Conservation (phyloP, 768 basidiomycete genomes). For the Dendrothele bispora region DNA sequence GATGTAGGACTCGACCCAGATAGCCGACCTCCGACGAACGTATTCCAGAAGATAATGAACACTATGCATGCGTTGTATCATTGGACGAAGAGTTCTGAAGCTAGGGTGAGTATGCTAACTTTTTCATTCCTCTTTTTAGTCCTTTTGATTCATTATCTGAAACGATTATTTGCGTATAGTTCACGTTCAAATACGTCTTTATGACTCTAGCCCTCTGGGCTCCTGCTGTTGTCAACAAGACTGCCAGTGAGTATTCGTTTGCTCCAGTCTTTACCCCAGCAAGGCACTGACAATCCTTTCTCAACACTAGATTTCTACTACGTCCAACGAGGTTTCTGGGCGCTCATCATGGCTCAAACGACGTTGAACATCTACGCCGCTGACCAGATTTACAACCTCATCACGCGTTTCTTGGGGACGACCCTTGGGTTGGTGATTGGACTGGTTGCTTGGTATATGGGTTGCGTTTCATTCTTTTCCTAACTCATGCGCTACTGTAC, state of each 20-base stretch:
- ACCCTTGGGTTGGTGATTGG: conserved; percentile 42
- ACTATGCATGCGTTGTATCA: conserved; percentile 31
- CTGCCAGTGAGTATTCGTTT: conserved; percentile 48
- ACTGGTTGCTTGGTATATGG: conserved; percentile 51
- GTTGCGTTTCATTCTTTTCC: conserved; percentile 13
- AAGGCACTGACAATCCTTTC: not conserved
- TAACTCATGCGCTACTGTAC: not conserved
- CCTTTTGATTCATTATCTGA: not conserved
- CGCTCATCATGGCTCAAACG: conserved; percentile 61
- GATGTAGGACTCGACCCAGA: conserved; percentile 43
- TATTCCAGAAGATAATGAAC: conserved; percentile 38
- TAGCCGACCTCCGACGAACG: conserved; percentile 44
- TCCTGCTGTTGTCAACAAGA: conserved; percentile 38
- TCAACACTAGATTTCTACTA: conserved; percentile 41
- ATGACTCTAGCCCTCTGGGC: conserved; percentile 53
- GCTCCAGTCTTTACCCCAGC: not conserved
- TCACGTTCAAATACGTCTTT: conserved; percentile 50
- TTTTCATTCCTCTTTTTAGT: not conserved
- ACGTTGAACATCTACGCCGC: conserved; percentile 55
- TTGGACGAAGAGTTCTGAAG: conserved; percentile 43
- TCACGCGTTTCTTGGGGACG: conserved; percentile 46
- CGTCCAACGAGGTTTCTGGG: no score
- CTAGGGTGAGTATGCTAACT: conserved; percentile 25
- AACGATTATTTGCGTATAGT: conserved; percentile 26
- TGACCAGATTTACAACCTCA: conserved; percentile 55